Conservation (phyloP, 2,329 filamentous ascomycete genomes). For the Diaporthe humulicola region DNA sequence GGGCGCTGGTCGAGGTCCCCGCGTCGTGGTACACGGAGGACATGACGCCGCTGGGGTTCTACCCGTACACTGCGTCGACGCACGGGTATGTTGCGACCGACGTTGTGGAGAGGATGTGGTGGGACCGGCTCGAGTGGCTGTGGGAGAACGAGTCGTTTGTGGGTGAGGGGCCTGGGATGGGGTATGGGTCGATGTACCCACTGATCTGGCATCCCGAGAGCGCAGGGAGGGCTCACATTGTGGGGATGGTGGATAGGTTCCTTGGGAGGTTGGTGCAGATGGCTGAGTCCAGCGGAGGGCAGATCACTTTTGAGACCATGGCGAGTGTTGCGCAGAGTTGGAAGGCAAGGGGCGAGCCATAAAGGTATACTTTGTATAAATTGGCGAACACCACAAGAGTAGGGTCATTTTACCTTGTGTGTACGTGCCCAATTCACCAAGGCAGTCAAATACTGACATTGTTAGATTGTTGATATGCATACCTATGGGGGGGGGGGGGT, state of each 20-base stretch:
- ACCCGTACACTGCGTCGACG: constrained; percentile 61
- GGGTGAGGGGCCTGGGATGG: background rate
- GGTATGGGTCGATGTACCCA: constrained; percentile 53
- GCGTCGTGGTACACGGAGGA: constrained; percentile 65
- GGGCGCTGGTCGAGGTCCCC: constrained; percentile 58
- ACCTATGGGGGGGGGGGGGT: no score
- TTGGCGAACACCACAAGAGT: background rate
- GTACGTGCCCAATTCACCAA: background rate
- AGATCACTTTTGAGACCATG: constrained; percentile 15
- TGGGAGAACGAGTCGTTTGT: constrained; percentile 57
- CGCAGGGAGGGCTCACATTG: constrained; percentile 71
- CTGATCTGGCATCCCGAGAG: constrained; percentile 70
- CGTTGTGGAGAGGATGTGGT: constrained; percentile 72
- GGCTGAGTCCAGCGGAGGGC: background rate
- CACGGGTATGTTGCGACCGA: constrained; percentile 70
- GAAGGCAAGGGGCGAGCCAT: background rate
- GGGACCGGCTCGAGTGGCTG: constrained; percentile 70
- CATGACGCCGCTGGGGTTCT: constrained; percentile 62
- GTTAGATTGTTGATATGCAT: background rate
- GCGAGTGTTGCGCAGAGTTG: constrained; percentile 6
- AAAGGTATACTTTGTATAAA: background rate
- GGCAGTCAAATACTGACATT: background rate
- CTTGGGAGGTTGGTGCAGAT: constrained; percentile 58
- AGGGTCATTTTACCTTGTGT: background rate
- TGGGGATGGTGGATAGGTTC: constrained; percentile 62